Base-by-base conservation (phyloP, 352 stramenopile species). In the Globisporangium mamillatum region DNA sequence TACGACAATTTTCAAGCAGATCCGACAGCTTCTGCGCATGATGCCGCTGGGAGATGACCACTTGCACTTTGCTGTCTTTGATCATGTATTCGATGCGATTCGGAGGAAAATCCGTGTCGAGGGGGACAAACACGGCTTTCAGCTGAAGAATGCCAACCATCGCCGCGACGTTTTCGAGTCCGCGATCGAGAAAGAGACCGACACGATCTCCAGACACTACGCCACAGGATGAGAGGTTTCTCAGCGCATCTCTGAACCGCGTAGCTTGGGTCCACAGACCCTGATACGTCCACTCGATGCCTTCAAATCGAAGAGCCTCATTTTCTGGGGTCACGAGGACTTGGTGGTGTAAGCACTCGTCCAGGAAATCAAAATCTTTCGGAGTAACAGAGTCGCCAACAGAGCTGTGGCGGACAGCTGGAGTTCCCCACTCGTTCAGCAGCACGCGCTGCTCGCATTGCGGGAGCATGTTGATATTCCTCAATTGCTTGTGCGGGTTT, bases 11-110 rank as follows among this genome's bases (percentile, higher is more conserved):
- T 59, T 59, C 12, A 5, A 59, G 14, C 14, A 59, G 22, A 22
- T n/a, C n/a, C 25, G 25, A 60, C 27, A 60, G 27, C 16, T 41
- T 60, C n/a, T 60, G 25, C 4, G 20, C 34, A 16, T 60, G 54
- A 27, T 41, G 54, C 8, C 16, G 27, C 27, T 60, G 27, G 6
- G 54, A 60, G 54, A 60, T n/a, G 54, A 60, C 44, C 54, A 60
- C 16, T n/a, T 60, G 54, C 7, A 60, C 16, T 38, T 18, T 34
- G 54, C 27, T 60, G 25, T 60, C 54, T 4, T 2, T 24, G 25
- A 60, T 41, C 54, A 41, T 60, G 27, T 60, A 60, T 41, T 10
- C 44, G 54, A 60, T 41, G 27, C 54, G 54, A 5, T 60, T 27
- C 3, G n/a, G 2, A 8, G 54, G 54, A 3, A 60, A 60, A 7